Base-by-base conservation (phyloP, 2,329 filamentous ascomycete genomes). In the Ambrosiella xylebori region DNA sequence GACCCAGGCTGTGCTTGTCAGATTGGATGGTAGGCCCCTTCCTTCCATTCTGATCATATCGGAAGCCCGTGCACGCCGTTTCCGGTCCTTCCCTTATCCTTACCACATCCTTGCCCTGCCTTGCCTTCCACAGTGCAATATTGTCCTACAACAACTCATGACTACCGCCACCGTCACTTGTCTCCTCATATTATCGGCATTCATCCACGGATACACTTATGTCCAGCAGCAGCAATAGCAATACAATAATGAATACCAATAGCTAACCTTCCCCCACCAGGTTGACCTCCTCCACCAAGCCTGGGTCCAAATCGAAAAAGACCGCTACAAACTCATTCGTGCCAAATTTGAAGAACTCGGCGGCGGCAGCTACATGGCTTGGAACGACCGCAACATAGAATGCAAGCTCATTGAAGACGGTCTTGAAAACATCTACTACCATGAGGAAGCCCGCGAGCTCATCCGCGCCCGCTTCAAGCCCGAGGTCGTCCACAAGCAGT, bases 341-440 rank as follows among this genome's bases (percentile, higher is more conserved):
- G 68, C 71, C 0, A 66, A 67, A 17, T 76, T 79, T 65, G 70
- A 71, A 61, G 74, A 78, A 57, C 67, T 72, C 36, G 75, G 76
- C 1, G 77, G 77, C 50, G 75, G 74, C 15, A 65, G 66, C 49
- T 72, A 73, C 56, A 72, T 73, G 61, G 71, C 75, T 39, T 75
- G 77, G 68, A 78, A 73, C 61, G 66, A 71, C 3, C 69, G 68
- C 37, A 75, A 78, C 60, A 69, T 80, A 44, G 73, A 77, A 61
- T 70, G 73, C 63, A 74, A 74, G 62, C 68, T 79, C 1, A 72
- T 77, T 57, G 71, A 73, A 61, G 61, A 70, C 47, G 74, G 71
- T 57, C 66, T 76, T 54, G 73, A 76, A 57, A 72, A 76, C 57
- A 65, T 71, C 39, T 69, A 63, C 45, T 54, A 41, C 52, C 52